phyloP scores from a whole-genome alignment of 2,329 filamentous ascomycete species.

The Colletotrichum sp. region DNA sequence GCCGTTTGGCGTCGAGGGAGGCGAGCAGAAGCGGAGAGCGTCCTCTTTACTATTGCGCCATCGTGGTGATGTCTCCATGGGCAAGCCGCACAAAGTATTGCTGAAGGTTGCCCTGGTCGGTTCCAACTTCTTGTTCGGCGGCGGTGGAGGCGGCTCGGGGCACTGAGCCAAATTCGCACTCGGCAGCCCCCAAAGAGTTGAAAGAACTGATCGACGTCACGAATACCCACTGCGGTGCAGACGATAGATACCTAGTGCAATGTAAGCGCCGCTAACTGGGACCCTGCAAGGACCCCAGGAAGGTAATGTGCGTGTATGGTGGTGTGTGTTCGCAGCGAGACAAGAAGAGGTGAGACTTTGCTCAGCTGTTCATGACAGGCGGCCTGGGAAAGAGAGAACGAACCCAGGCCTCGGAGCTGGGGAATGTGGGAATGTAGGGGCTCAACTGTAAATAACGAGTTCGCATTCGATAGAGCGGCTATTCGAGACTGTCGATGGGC shows the following conservation, averaged over 20 bases:
- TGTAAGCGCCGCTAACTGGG: conserved; percentile 13
- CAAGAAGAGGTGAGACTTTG: conserved; percentile 1
- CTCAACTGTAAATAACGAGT: neutral
- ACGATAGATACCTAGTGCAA: conserved; percentile 4
- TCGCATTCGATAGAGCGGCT: neutral
- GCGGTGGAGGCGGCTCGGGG: neutral
- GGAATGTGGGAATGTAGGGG: neutral
- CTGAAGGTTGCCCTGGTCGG: neutral
- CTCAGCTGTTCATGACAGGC: neutral
- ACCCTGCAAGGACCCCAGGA: conserved; percentile 9
- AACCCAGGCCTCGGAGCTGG: neutral
- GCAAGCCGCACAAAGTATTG: neutral
- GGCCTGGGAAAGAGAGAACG: neutral
- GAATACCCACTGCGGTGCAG: conserved; percentile 2
- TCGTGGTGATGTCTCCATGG: neutral
- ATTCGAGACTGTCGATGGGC: neutral
- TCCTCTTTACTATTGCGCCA: neutral
- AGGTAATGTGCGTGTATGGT: neutral
- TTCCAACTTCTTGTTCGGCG: neutral
- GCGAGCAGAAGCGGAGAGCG: neutral
- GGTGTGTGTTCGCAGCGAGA: neutral
- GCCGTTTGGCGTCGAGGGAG: neutral
- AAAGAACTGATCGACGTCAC: conserved; percentile 21
- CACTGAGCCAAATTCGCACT: neutral
- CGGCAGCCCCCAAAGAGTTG: neutral